Evolutionary conservation across 192 early-diverging fungal genomes (phyloP).

Genomic region (Linnemannia exigua): DNA sequence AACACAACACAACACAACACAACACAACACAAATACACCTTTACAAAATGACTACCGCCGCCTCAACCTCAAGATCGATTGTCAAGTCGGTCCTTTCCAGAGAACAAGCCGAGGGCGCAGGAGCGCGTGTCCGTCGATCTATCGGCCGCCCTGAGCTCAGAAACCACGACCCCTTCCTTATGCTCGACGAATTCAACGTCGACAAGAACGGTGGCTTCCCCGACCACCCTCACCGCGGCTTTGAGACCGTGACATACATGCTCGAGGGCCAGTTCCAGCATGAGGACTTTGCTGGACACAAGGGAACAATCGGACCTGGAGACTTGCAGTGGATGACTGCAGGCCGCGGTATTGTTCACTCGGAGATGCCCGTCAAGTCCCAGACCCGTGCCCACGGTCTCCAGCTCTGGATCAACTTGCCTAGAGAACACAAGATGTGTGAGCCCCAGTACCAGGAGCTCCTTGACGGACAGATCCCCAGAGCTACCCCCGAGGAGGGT

Average conservation of each 20-base stretch:
- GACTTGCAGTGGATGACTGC: conserved; percentile 80
- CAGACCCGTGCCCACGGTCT: conserved; percentile 57
- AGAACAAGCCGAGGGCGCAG: conserved; percentile 81
- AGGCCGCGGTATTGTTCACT: conserved; percentile 75
- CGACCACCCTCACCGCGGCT: conserved; percentile 71
- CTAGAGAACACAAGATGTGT: conserved; percentile 64
- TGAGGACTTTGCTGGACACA: conserved; percentile 70
- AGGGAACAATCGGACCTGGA: conserved; percentile 62
- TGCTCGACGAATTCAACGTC: conserved; percentile 52
- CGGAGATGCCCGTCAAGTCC: conserved; percentile 61
- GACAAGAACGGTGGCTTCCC: conserved; percentile 57
- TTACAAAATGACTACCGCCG: background rate
- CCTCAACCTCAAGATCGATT: conserved; percentile 24
- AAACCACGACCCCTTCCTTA: conserved; percentile 58
- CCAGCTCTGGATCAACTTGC: conserved; percentile 79
- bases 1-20: background rate
- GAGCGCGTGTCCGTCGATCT: conserved; percentile 83
- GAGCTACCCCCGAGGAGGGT: conserved; percentile 1
- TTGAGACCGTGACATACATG: conserved; percentile 78
- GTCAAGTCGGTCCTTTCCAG: conserved; percentile 28
- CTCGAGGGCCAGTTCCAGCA: conserved; percentile 69
- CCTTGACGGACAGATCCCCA: conserved; percentile 34
- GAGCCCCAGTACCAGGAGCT: conserved; percentile 60
- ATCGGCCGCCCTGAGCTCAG: conserved; percentile 71
- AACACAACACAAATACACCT: background rate